Conservation (phyloP, 2,329 filamentous ascomycete genomes). For the Boeremia exigua region DNA sequence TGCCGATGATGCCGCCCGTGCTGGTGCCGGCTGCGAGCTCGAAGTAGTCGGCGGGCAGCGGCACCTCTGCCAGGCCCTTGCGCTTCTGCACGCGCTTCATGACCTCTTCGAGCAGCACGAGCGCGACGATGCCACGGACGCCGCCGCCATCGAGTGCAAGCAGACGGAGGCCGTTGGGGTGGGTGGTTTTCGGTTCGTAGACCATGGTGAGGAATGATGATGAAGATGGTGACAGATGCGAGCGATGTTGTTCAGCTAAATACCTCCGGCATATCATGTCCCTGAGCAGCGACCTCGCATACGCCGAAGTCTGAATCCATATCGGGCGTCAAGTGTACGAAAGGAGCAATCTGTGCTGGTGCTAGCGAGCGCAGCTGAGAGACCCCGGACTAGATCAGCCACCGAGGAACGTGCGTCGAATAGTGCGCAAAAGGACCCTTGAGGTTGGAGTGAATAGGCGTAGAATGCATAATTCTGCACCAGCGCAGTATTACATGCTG, state of each 20-base stretch:
- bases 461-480: no score
- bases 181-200: background rate
- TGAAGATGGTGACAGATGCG: background rate
- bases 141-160: slow-evolving; percentile 10
- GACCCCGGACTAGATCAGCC: slow-evolving; percentile 3
- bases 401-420: background rate
- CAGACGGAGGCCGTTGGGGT: slow-evolving; percentile 4
- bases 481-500: no score
- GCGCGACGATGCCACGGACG: slow-evolving; percentile 2
- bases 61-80: background rate
- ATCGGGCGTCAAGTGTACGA: background rate
- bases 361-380: slow-evolving; percentile 1
- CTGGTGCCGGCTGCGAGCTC: slow-evolving; percentile 11
- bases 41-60: slow-evolving; percentile 5
- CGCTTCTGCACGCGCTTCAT: slow-evolving; percentile 1
- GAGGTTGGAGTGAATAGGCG: no score
- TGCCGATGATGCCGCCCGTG: slow-evolving; percentile 7
- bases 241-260: background rate
- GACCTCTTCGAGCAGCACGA: background rate
- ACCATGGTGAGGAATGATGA: background rate
- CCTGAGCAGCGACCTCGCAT: background rate
- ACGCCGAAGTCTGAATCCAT: background rate
- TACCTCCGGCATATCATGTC: no score
- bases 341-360: background rate
- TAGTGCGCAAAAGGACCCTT: background rate